phyloP scores from a whole-genome alignment of 148 eudicot species.

The Rhododendron henanense region DNA sequence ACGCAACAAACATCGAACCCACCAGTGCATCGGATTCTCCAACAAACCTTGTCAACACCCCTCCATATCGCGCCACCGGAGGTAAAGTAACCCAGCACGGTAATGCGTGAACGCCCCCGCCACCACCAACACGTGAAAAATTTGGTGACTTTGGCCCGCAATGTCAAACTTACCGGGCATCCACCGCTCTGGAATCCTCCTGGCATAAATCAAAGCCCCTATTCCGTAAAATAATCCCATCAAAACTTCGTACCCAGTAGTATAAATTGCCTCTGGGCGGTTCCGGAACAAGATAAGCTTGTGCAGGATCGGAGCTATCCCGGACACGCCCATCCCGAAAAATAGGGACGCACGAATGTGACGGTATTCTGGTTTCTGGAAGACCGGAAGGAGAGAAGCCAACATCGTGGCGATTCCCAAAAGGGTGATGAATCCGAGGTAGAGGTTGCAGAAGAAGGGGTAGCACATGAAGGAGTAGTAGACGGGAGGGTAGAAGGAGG shows the following conservation, averaged over 20 bases:
- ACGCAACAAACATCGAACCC: not conserved
- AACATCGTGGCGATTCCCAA: conserved; percentile 58
- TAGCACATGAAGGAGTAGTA: conserved; percentile 98
- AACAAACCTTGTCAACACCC: conserved; percentile 41
- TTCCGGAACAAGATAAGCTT: conserved; percentile 67
- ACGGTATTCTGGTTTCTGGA: conserved; percentile 66
- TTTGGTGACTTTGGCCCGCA: conserved; percentile 91
- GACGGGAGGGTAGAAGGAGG: conserved; percentile 90
- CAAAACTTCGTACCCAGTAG: conserved; percentile 77
- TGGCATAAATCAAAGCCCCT: conserved; percentile 77
- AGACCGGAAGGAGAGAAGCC: conserved; percentile 71
- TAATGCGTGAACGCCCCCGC: conserved; percentile 95
- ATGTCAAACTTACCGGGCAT: conserved; percentile 95
- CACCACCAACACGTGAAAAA: conserved; percentile 81
- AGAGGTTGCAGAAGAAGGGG: conserved; percentile 80
- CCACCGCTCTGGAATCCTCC: conserved; percentile 87
- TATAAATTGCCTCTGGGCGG: conserved; percentile 71
- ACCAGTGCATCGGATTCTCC: not conserved
- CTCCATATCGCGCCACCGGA: conserved; percentile 83
- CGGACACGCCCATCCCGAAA: conserved; percentile 81
- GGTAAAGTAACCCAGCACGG: conserved; percentile 73
- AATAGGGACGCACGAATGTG: conserved; percentile 58
- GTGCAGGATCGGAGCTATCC: conserved; percentile 68
- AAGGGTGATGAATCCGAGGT: conserved; percentile 77
- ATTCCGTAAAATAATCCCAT: conserved; percentile 80